Evolutionary conservation across 2,329 filamentous ascomycete species (phyloP).

Genomic region (Periglandula ipomoeae): DNA sequence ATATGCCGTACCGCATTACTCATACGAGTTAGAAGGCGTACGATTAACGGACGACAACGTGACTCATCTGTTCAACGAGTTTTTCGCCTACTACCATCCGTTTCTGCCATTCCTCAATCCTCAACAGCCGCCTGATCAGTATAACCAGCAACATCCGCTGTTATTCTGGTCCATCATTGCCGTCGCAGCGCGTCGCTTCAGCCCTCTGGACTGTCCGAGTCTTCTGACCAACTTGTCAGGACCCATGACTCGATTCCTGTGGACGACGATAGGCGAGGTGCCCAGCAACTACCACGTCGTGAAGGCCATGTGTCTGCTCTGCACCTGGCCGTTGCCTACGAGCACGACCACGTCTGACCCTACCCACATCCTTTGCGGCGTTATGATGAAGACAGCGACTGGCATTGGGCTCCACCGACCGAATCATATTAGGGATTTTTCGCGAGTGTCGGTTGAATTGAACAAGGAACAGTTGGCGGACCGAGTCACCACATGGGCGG

Average conservation of each 20-base stretch:
- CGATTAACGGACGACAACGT: slow-evolving; percentile 56
- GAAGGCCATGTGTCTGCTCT: slow-evolving; percentile 70
- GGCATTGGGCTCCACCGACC: slow-evolving; percentile 75
- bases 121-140: slow-evolving; percentile 58
- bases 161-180: slow-evolving; percentile 80
- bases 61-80: slow-evolving; percentile 60
- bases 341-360: slow-evolving; percentile 72
- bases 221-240: slow-evolving; percentile 60
- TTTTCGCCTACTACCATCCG: slow-evolving; percentile 66
- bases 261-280: slow-evolving; percentile 68
- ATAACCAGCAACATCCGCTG: slow-evolving; percentile 67
- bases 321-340: slow-evolving; percentile 76
- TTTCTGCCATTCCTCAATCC: slow-evolving; percentile 69
- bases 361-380: slow-evolving; percentile 70
- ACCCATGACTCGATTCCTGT: slow-evolving; percentile 61
- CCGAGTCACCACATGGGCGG: slow-evolving; percentile 71
- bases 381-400: slow-evolving; percentile 82
- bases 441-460: slow-evolving; percentile 62
- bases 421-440: slow-evolving; percentile 77
- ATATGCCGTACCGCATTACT: slow-evolving; percentile 50
- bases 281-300: slow-evolving; percentile 73
- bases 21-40: slow-evolving; percentile 53
- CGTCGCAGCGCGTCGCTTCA: slow-evolving; percentile 64
- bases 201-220: slow-evolving; percentile 42
- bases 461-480: slow-evolving; percentile 74